phyloP scores from a whole-genome alignment of 2,329 filamentous ascomycete species.

The Catunica adiposa region DNA sequence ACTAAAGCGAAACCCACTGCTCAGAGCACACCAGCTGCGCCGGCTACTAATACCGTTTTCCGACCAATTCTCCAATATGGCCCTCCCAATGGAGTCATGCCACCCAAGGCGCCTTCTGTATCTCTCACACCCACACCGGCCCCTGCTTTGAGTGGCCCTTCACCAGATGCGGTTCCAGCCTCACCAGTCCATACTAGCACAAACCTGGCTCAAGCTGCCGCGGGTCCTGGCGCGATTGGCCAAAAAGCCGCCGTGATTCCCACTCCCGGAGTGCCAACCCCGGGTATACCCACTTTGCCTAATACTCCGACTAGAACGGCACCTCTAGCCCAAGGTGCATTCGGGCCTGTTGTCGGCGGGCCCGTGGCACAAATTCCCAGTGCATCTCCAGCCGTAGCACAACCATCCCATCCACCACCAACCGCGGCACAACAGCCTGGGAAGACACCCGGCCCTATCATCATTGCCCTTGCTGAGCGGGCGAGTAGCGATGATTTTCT shows the following conservation, averaged over 20 bases:
- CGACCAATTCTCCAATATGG: conserved; percentile 50
- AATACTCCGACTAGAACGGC: neutral
- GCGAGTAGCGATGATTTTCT: conserved; percentile 57
- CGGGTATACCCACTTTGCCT: neutral
- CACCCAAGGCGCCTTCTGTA: conserved; percentile 19
- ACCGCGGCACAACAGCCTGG: neutral
- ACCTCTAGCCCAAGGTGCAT: neutral
- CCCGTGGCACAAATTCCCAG: neutral
- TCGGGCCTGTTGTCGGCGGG: too few relatives aligned
- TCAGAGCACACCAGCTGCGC: neutral
- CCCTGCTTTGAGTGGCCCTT: conserved; percentile 21
- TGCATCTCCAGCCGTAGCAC: neutral
- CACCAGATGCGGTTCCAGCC: conserved; percentile 18
- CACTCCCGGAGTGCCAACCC: neutral
- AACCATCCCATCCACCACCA: neutral
- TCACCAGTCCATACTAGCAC: conserved; percentile 6
- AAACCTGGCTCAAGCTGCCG: conserved; percentile 9
- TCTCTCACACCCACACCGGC: neutral
- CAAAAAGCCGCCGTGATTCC: neutral
- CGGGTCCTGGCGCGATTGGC: conserved; percentile 1
- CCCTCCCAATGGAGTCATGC: conserved; percentile 45
- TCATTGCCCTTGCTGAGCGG: conserved; percentile 59
- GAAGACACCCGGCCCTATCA: conserved; percentile 51
- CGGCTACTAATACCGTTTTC: conserved; percentile 19
- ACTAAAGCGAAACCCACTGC: conserved; percentile 25